phyloP scores from a whole-genome alignment of 441 rosid genomes.

The Bocquillonia castaneifolia region DNA sequence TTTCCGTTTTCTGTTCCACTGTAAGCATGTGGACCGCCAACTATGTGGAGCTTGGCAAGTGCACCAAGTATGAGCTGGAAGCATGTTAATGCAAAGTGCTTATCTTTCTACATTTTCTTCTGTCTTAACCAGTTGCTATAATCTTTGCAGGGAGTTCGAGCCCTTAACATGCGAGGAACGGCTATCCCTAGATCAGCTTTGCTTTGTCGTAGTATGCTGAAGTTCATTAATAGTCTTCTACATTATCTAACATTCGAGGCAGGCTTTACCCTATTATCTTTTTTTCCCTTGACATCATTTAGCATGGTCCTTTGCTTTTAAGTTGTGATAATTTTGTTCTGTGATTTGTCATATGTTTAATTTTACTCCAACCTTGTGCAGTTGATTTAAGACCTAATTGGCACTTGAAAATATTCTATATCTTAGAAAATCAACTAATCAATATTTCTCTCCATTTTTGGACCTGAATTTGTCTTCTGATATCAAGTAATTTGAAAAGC shows the following conservation, averaged over 20 bases:
- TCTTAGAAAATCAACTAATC: slow-evolving; percentile 1
- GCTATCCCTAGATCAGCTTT: slow-evolving; percentile 83
- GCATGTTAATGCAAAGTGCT: slow-evolving; percentile 15
- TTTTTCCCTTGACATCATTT: not conserved
- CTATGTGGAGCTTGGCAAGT: slow-evolving; percentile 95
- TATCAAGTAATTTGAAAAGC: not conserved
- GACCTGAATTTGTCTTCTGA: not conserved
- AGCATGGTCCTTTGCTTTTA: too few species aligned
- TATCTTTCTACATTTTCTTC: slow-evolving; percentile 15
- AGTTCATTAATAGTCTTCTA: slow-evolving; percentile 84
- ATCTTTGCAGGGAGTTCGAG: slow-evolving; percentile 66
- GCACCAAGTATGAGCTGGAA: slow-evolving; percentile 70
- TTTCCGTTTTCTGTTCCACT: slow-evolving; percentile 86
- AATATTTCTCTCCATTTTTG: not conserved
- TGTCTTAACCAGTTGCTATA: slow-evolving; percentile 25
- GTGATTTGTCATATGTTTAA: not conserved
- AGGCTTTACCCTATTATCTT: slow-evolving; percentile 33
- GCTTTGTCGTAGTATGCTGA: slow-evolving; percentile 97
- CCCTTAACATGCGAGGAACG: slow-evolving; percentile 65
- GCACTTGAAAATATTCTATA: not conserved
- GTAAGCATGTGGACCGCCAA: slow-evolving; percentile 96
- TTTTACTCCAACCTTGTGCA: too few species aligned
- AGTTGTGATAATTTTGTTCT: too few species aligned
- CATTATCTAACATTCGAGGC: slow-evolving; percentile 97
- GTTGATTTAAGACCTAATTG: not conserved